Percentiles rank a stretch among this genome's conserved stretches.
These are phyloP conservation scores for Orychophragmus violaceus DNA, from an alignment of 345 rosid species.

Conservation along the genomic window DNA sequence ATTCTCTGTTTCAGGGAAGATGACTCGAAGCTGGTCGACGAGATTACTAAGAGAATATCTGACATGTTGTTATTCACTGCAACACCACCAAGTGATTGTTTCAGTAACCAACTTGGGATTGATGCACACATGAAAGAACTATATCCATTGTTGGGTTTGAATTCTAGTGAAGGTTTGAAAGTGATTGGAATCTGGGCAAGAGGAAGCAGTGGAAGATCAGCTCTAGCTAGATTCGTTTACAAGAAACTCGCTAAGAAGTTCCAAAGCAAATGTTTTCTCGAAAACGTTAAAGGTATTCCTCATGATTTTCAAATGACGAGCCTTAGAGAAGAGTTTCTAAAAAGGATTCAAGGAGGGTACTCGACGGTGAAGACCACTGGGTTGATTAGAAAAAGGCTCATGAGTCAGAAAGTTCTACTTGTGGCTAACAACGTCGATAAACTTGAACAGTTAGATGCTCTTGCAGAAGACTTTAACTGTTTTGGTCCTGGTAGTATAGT, in stretches of 20 bases:
- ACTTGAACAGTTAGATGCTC: conserved; percentile 15
- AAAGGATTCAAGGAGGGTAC: not conserved
- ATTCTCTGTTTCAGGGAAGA: not conserved
- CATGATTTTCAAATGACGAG: not conserved
- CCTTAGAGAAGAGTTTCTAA: not conserved
- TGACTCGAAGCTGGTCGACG: not conserved
- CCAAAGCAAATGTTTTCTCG: conserved; percentile 22
- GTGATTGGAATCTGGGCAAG: conserved; percentile 25
- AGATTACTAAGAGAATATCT: not conserved
- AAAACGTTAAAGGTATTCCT: conserved; percentile 6
- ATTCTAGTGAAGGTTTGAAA: not conserved
- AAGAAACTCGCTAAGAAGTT: conserved; percentile 12
- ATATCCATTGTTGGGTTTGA: conserved; percentile 3
- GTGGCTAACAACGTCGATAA: conserved; percentile 8
- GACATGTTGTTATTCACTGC: not conserved
- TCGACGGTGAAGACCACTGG: not conserved
- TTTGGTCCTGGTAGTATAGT: conserved; percentile 26
- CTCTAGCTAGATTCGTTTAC: conserved; percentile 20
- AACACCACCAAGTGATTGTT: not conserved
- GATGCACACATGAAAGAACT: conserved; percentile 5
- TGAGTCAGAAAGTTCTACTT: conserved; percentile 12
- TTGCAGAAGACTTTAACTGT: conserved; percentile 12
- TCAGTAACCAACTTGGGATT: conserved; percentile 22
- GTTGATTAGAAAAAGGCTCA: conserved; percentile 4
- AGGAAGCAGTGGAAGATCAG: conserved; percentile 22